Base-by-base conservation (phyloP, 495 filamentous ascomycete genomes). In the Daldinia vernicosa region DNA sequence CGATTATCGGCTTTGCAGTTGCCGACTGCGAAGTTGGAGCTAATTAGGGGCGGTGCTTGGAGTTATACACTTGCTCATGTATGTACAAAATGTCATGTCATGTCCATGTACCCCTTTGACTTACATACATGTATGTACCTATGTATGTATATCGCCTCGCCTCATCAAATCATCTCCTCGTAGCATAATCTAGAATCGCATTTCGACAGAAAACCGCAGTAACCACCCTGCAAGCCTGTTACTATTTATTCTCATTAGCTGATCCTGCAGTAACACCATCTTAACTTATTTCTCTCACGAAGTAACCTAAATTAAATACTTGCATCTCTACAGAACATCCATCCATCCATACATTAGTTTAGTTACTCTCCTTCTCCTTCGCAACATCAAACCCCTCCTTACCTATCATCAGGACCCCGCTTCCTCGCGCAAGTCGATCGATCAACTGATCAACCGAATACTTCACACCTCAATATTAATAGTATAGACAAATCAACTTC, bases 151-250 rank as follows among this genome's bases (percentile, higher is more conserved):
- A 19, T 50, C 52, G 52, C 56, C 51, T 61, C 65, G 3, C 8
- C 28, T 30, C 28, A 26, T 62, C 67, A 47, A 60, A 70, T 70
- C 62, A 66, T 60, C 57, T 52, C 43, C 15, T 40, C 51, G 19
- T 63, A 55, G 59, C 33, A 67, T 59, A 72, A 72, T 72, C 69
- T 60, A 72, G 63, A 67, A 66, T 32, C 27, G 14, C 9, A 35
- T 19, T 30, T 52, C 9, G 47, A 28, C 33, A n/a, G 53, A 7
- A 52, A 63, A 27, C 27, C 19, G 54, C 35, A 55, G 60, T 62
- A 32, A 47, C 45, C 45, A 60, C 47, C 45, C 45, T 14, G 30
- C 32, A 45, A 22, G 55, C 35, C 19, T n/a, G 37, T 32, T 59
- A 30, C 14, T 59, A 60, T 67, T 67, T 60, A 60, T 62, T 57